Percentiles rank a stretch among this genome's conserved stretches.
These are phyloP conservation scores for Gentiana straminea DNA, from an alignment of 257 asterid genomes.

Conservation along the genomic window DNA sequence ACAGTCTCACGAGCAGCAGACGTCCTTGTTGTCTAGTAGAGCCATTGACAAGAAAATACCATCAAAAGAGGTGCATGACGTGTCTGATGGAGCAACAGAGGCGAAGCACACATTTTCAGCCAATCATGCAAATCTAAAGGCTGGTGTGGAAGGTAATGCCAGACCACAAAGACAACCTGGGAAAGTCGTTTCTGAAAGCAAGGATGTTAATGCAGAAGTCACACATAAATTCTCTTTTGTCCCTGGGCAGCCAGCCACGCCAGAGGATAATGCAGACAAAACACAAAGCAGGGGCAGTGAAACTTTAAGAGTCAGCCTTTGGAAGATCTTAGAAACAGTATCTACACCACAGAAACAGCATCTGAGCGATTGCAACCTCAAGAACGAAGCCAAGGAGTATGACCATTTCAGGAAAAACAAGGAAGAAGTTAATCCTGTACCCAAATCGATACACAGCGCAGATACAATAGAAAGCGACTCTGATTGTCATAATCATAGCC, in stretches of 20 bases:
- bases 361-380: constrained; percentile 15
- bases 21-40: constrained; percentile 52
- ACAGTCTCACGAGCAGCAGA: constrained; percentile 26
- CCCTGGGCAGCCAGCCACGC: constrained; percentile 27
- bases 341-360: constrained; percentile 44
- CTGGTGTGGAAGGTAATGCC: constrained; percentile 21
- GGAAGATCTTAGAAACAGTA: constrained; percentile 65
- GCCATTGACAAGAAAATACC: constrained; percentile 29
- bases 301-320: constrained; percentile 54
- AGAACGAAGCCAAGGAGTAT: constrained; percentile 16
- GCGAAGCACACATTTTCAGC: constrained; percentile 23
- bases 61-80: constrained; percentile 20
- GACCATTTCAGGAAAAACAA: constrained; percentile 24
- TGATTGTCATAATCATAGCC: constrained; percentile 22
- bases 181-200: constrained; percentile 11
- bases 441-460: constrained; percentile 36
- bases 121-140: constrained; percentile 19
- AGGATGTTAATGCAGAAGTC: constrained; percentile 21
- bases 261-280: constrained; percentile 23
- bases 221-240: constrained; percentile 21
- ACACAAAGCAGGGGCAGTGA: constrained; percentile 42
- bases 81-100: constrained; percentile 23
- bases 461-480: constrained; percentile 87
- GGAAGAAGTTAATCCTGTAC: constrained; percentile 21
- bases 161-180: constrained; percentile 16